Conservation (phyloP, 345 rosid species). For the Tarenaya hassleriana region DNA sequence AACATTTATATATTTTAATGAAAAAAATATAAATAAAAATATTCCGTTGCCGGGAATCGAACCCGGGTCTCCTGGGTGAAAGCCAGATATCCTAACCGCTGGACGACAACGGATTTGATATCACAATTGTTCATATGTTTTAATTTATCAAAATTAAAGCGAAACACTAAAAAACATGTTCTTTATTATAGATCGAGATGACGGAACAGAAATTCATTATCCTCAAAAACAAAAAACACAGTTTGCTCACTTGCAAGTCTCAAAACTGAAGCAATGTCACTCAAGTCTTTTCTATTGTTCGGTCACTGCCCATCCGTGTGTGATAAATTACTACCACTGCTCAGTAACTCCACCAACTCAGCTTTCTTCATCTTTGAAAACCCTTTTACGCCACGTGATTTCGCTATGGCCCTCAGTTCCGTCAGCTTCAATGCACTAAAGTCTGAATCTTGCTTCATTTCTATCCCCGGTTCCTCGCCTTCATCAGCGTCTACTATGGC, state of each 20-base stretch:
- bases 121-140: too few species aligned
- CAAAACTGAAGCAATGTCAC: too few species aligned
- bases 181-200: too few species aligned
- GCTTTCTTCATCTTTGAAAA: slow-evolving; percentile 81
- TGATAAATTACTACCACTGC: slow-evolving; percentile 17
- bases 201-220: too few species aligned
- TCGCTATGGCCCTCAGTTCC: slow-evolving; percentile 71
- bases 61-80: slow-evolving; percentile 66
- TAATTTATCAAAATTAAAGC: too few species aligned
- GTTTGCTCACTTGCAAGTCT: too few species aligned
- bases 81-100: slow-evolving; percentile 85
- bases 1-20: too few species aligned
- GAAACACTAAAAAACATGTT: too few species aligned
- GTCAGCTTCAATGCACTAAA: slow-evolving; percentile 55
- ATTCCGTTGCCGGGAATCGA: slow-evolving; percentile 61
- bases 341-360: slow-evolving; percentile 57
- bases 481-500: slow-evolving; percentile 31
- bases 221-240: too few species aligned
- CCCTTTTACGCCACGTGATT: slow-evolving; percentile 73
- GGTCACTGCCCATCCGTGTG: too few species aligned
- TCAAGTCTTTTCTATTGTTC: too few species aligned
- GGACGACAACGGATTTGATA: slow-evolving; percentile 70
- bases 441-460: slow-evolving; percentile 28
- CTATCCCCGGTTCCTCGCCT: slow-evolving; percentile 27
- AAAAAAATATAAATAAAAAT: too few species aligned